Conservation (phyloP, 2,329 filamentous ascomycete species). For the Cryphonectria radicalis region DNA sequence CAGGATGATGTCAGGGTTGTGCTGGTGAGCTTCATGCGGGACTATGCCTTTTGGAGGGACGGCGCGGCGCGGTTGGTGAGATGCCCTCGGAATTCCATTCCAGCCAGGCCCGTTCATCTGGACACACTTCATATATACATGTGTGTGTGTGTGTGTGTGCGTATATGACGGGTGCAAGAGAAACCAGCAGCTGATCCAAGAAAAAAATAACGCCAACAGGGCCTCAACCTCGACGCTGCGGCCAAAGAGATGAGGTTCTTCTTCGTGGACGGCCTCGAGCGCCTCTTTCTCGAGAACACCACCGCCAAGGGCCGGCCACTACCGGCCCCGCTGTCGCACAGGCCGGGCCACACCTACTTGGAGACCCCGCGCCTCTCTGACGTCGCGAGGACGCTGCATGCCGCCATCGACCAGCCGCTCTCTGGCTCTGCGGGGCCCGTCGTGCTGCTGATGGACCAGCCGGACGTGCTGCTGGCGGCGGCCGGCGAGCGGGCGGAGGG, state of each 20-base stretch:
- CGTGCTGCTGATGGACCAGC: slow-evolving; percentile 68
- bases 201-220: slow-evolving; percentile 48
- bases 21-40: slow-evolving; percentile 81
- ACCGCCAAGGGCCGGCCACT: slow-evolving; percentile 9
- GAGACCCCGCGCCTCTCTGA: slow-evolving; percentile 40
- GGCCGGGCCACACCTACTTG: slow-evolving; percentile 35
- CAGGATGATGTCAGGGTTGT: slow-evolving; percentile 59
- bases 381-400: slow-evolving; percentile 45
- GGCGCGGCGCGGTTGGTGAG: slow-evolving; percentile 70
- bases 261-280: slow-evolving; percentile 76
- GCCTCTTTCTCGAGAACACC: slow-evolving; percentile 49
- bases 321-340: slow-evolving; percentile 19
- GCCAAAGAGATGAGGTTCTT: slow-evolving; percentile 62
- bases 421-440: slow-evolving; percentile 34
- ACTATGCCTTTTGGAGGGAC: slow-evolving; percentile 77
- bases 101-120: neutral
- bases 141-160: neutral
- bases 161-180: neutral
- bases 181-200: no score
- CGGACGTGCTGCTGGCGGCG: slow-evolving; percentile 67
- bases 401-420: slow-evolving; percentile 42
- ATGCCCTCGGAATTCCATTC: slow-evolving; percentile 19
- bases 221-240: slow-evolving; percentile 70
- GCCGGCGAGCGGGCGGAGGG: slow-evolving; percentile 52
- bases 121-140: neutral